These are phyloP conservation scores for Peronospora belbahrii DNA, from an alignment of 352 stramenopile species.

Conservation along the genomic window DNA sequence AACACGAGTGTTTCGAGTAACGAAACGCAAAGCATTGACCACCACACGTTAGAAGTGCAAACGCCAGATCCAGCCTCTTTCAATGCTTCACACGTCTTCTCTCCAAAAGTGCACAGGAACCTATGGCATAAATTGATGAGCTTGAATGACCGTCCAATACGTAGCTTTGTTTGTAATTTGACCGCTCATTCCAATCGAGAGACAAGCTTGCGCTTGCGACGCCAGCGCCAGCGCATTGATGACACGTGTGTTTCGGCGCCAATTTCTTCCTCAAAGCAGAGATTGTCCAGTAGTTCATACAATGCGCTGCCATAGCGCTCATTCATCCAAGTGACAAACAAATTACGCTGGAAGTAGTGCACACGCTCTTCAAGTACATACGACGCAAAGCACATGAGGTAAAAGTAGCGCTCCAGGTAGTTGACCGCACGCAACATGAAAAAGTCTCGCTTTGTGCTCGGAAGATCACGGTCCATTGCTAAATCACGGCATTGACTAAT, in stretches of 20 bases:
- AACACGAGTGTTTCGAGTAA: too few species aligned
- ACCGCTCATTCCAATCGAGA: slow-evolving; percentile 63
- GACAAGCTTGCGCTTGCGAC: slow-evolving; percentile 78
- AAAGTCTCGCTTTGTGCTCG: slow-evolving; percentile 59
- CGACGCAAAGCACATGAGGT: slow-evolving; percentile 84
- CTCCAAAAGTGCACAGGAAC: too few species aligned
- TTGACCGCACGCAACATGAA: slow-evolving; percentile 84
- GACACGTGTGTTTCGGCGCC: slow-evolving; percentile 68
- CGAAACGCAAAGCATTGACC: too few species aligned
- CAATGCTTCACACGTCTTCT: too few species aligned
- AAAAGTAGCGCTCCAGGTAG: slow-evolving; percentile 87
- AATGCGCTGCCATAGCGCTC: slow-evolving; percentile 71
- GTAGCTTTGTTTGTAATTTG: neutral
- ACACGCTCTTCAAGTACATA: slow-evolving; percentile 70
- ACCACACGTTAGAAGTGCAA: too few species aligned
- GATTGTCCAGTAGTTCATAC: slow-evolving; percentile 81
- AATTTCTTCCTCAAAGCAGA: slow-evolving; percentile 80
- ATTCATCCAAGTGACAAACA: slow-evolving; percentile 85
- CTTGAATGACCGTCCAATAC: slow-evolving; percentile 2
- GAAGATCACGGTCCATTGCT: slow-evolving; percentile 61
- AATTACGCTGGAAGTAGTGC: slow-evolving; percentile 38
- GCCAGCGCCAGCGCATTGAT: slow-evolving; percentile 86
- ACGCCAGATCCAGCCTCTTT: too few species aligned
- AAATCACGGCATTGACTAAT: slow-evolving; percentile 75
- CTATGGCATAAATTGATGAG: too few species aligned